Conservation (phyloP, 345 rosid genomes). For the Diplotaxis tenuifolia region DNA sequence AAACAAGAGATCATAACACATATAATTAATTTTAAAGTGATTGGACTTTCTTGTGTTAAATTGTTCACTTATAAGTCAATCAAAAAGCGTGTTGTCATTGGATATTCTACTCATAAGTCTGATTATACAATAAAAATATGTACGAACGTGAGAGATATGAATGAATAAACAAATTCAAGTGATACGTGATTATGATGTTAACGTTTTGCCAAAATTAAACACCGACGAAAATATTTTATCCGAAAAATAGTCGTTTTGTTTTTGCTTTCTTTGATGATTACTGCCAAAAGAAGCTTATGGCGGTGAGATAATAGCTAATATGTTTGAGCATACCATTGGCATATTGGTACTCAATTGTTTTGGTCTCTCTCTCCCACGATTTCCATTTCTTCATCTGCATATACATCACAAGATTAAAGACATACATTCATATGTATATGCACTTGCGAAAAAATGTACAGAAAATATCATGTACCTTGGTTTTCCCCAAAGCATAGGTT, state of each 20-base stretch:
- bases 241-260: background rate
- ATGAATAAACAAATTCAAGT: background rate
- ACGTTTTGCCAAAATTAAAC: conserved; percentile 4
- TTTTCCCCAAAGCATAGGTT: conserved; percentile 63
- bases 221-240: conserved; percentile 1
- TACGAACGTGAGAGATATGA: conserved; percentile 6
- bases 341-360: conserved; percentile 74
- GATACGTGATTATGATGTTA: conserved; percentile 23
- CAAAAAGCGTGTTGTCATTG: conserved; percentile 9
- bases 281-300: background rate
- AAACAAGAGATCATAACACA: background rate
- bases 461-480: conserved; percentile 47
- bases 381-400: conserved; percentile 90
- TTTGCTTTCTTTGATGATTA: background rate
- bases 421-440: background rate
- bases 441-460: background rate
- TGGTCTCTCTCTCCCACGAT: conserved; percentile 82
- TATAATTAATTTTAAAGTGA: background rate
- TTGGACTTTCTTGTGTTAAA: background rate
- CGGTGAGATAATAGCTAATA: background rate
- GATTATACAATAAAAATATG: background rate
- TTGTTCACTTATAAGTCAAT: conserved; percentile 27
- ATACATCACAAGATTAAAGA: background rate
- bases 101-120: background rate
- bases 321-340: conserved; percentile 53